Conservation (phyloP, 2,329 filamentous ascomycete genomes). For the Claviceps monticola region DNA sequence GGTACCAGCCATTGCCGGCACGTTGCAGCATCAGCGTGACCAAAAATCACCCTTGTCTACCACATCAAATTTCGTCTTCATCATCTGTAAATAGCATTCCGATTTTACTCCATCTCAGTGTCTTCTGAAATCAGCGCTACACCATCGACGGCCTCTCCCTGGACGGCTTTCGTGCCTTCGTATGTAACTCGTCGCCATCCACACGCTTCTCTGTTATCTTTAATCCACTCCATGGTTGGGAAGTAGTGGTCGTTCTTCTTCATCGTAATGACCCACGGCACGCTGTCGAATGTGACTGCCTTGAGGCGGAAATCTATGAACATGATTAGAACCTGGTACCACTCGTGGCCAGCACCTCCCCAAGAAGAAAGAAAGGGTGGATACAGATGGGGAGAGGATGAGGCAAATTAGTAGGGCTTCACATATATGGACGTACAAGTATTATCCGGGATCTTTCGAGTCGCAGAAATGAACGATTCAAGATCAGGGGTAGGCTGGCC, state of each 20-base stretch:
- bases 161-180: conserved; percentile 37
- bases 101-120: conserved; percentile 26
- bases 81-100: not conserved
- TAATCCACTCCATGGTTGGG: conserved; percentile 56
- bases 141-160: conserved; percentile 41
- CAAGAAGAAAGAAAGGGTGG: not conserved
- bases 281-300: conserved; percentile 96
- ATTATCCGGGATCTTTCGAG: conserved; percentile 84
- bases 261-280: conserved; percentile 99
- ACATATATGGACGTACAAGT: conserved; percentile 47
- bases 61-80: not conserved
- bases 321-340: too few species aligned
- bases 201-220: conserved; percentile 42
- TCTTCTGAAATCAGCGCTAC: conserved; percentile 28
- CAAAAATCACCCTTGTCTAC: not conserved
- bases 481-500: conserved; percentile 73
- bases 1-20: conserved; percentile 6
- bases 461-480: conserved; percentile 64
- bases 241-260: conserved; percentile 99
- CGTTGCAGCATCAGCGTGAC: not conserved
- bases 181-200: conserved; percentile 53
- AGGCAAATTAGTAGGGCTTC: too few species aligned
- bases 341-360: too few species aligned
- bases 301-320: conserved; percentile 77
- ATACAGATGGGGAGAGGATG: not conserved